These are phyloP conservation scores for Tetracentron sinense DNA, from an alignment of 164 flowering plant genomes.

Conservation along the genomic window DNA sequence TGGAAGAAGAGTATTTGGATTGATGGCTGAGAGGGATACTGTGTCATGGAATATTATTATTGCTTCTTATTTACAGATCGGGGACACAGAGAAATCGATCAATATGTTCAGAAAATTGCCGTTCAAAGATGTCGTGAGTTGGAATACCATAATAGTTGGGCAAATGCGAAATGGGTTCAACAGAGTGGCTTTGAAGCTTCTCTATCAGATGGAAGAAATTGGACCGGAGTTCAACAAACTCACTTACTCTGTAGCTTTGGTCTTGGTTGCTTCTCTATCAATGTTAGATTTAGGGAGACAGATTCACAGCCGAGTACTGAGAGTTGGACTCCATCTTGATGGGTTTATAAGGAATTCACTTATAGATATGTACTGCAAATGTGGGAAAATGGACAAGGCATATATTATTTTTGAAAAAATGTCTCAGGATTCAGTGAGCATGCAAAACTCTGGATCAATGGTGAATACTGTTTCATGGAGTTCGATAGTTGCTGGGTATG, in stretches of 20 bases:
- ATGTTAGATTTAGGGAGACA: constrained; percentile 42
- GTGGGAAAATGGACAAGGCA: constrained; percentile 33
- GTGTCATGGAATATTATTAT: constrained; percentile 67
- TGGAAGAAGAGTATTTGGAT: constrained; percentile 42
- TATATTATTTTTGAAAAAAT: constrained; percentile 29
- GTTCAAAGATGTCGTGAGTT: constrained; percentile 44
- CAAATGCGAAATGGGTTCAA: constrained; percentile 40
- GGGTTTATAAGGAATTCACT: constrained; percentile 29
- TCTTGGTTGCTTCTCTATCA: constrained; percentile 41
- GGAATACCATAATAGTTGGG: constrained; percentile 75
- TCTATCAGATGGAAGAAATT: constrained; percentile 37
- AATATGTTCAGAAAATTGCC: constrained; percentile 49
- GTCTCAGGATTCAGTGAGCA: constrained; percentile 14
- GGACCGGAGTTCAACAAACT: constrained; percentile 28
- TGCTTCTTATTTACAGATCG: constrained; percentile 35
- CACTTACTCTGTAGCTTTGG: constrained; percentile 51
- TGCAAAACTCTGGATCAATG: background rate
- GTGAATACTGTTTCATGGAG: constrained; percentile 45
- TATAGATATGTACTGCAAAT: constrained; percentile 44
- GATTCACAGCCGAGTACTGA: constrained; percentile 27
- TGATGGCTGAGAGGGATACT: constrained; percentile 36
- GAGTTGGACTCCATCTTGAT: constrained; percentile 23
- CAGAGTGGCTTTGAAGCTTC: constrained; percentile 37
- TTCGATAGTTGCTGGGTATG: constrained; percentile 54
- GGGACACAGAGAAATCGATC: constrained; percentile 43